Evolutionary conservation across 345 rosid genomes (phyloP), one percentile per base, ranked within the genome.

Genomic region (Erodium maritimum): DNA sequence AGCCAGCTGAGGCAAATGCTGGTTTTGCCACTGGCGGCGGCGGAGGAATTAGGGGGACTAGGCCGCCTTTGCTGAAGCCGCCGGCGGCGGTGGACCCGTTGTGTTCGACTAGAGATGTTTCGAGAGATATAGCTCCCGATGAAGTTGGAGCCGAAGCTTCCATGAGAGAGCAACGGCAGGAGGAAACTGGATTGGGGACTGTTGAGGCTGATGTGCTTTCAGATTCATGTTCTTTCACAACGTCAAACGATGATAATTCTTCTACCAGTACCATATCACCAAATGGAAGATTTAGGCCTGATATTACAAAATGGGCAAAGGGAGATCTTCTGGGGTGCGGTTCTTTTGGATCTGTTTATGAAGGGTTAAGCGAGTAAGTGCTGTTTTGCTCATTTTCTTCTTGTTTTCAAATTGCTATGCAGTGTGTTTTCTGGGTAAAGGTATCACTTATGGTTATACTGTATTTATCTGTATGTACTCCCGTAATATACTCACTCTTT

Each of bases 281-380:
- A 2, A 65, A 62, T 68, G 70, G 65, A 23, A 59, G 56, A 50
- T 33, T 50, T 29, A 75, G 67, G 50, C 56, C 68, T 22, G 46
- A 7, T 21, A 71, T 71, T 17, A 20, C 13, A 11, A 52, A 54
- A 0, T 75, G 76, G 79, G 42, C 62, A 23, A 71, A 71, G 69
- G 73, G 76, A 20, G 61, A 62, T 13, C 67, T 65, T 17, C 29
- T 75, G 25, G 76, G 79, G 10, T 52, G 79, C 17, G 79, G 79
- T 13, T 68, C 79, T 2, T 71, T 65, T 57, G 76, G 76, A 24
- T 33, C 73, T 2, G 79, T 75, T 23, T 75, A 62, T 68, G 71
- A 75, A 68, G 79, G 73, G 5, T 54, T 65, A 34, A 55, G 70
- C 0, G 71, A 68, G 79, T 70, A 64, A 60, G 72, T 65, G 18